Evolutionary conservation across 1,284 basidiomycete genomes (phyloP), one percentile per base, ranked within the genome.

Genomic region (Boletus nobilissimus): DNA sequence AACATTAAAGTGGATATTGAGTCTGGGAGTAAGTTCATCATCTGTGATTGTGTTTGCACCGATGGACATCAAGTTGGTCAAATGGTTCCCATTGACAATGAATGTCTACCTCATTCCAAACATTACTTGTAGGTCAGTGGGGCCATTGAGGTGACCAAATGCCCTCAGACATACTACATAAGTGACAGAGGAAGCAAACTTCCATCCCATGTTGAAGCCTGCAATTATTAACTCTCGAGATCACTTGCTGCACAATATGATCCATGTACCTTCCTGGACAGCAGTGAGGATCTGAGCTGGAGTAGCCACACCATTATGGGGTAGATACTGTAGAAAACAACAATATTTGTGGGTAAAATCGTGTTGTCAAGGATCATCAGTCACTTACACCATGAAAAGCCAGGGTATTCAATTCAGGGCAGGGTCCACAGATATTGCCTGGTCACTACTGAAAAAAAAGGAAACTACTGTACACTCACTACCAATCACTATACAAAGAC

Each of bases 401-500:
- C 32, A 89, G 82, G 2, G 88, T 82, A 76, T 90, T 90, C 48
- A 90, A 82, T 24, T 87, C 91, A 9, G 91, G 89, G 74, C 89
- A 90, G 2, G 89, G 89, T 29, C 87, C 86, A 38, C 92, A 83
- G 32, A 85, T 78, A 34, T 86, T 84, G 39, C 84, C 79, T 34
- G 82, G 79, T 22, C 18, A n/a, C n/a, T n/a, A n/a, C n/a, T n/a
- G n/a, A n/a, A n/a, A n/a, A n/a, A n/a, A n/a, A n/a, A n/a, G n/a
- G n/a, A n/a, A n/a, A n/a, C n/a, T n/a, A n/a, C n/a, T n/a, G n/a
- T n/a, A n/a, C n/a, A n/a, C n/a, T n/a, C n/a, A n/a, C n/a, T n/a
- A n/a, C n/a, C n/a, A n/a, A n/a, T n/a, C n/a, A n/a, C n/a, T n/a
- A n/a, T n/a, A n/a, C n/a, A n/a, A n/a, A n/a, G n/a, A n/a, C n/a